Evolutionary conservation across 306 rosid genomes (phyloP).

Genomic region (Casuarina equisetifolia): DNA sequence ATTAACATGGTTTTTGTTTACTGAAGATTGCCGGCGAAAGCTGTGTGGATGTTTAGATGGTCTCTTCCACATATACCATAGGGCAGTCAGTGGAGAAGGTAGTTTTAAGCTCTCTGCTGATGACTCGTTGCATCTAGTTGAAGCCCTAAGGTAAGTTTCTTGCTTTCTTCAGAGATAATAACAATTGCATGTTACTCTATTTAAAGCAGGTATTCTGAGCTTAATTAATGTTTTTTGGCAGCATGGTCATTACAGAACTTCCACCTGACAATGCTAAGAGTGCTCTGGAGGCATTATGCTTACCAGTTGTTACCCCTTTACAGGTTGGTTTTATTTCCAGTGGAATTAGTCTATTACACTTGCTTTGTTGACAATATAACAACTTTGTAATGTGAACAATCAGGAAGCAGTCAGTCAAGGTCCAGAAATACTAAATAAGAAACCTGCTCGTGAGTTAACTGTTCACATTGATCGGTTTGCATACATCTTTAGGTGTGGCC

Average conservation of each 20-base stretch:
- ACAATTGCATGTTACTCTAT: slow-evolving; percentile 25
- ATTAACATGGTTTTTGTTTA: slow-evolving; percentile 22
- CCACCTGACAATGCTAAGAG: slow-evolving; percentile 84
- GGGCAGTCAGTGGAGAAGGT: slow-evolving; percentile 84
- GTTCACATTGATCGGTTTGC: slow-evolving; percentile 96
- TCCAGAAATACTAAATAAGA: slow-evolving; percentile 73
- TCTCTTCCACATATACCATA: slow-evolving; percentile 83
- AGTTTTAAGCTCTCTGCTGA: slow-evolving; percentile 90
- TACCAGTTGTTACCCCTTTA: slow-evolving; percentile 88
- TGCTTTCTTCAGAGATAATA: slow-evolving; percentile 12
- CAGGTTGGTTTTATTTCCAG: slow-evolving; percentile 55
- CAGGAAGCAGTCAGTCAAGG: slow-evolving; percentile 92
- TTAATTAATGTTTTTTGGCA: slow-evolving; percentile 37
- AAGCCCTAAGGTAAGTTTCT: slow-evolving; percentile 76
- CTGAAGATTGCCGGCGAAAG: slow-evolving; percentile 91
- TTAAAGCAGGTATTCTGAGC: slow-evolving; percentile 28
- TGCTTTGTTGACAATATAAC: slow-evolving; percentile 24
- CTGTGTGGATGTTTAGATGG: slow-evolving; percentile 94
- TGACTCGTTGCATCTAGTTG: slow-evolving; percentile 92
- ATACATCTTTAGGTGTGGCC: slow-evolving; percentile 85
- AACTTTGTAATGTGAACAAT: slow-evolving; percentile 32
- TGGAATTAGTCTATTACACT: slow-evolving; percentile 6
- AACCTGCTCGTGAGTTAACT: slow-evolving; percentile 83
- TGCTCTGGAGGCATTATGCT: slow-evolving; percentile 88
- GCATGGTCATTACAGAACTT: slow-evolving; percentile 94